Conservation (phyloP, 495 filamentous ascomycete genomes). For the Chaetomium fimeti region DNA sequence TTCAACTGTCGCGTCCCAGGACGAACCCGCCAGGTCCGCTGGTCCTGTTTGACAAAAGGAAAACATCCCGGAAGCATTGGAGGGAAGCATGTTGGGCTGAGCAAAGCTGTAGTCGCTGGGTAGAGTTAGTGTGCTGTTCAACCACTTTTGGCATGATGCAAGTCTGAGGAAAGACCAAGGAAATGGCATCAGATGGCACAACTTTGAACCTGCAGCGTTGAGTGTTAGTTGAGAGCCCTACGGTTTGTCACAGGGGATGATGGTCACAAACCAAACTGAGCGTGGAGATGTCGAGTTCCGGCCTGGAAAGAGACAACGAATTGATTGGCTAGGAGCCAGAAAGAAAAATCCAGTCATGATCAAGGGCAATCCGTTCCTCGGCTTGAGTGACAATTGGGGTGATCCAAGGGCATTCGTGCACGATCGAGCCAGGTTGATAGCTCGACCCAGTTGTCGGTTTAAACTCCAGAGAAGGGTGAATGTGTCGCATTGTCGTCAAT, state of each 20-base stretch:
- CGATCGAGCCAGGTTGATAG: not conserved
- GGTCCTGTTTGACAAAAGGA: conserved; percentile 56
- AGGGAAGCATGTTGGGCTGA: conserved; percentile 48
- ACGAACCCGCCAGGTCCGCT: conserved; percentile 49
- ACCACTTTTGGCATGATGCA: conserved; percentile 27
- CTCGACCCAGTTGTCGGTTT: not conserved
- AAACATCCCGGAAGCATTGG: conserved; percentile 50
- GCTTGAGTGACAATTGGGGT: not conserved
- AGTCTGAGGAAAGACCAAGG: conserved; percentile 36
- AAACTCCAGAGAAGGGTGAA: not conserved
- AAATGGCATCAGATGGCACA: conserved; percentile 44
- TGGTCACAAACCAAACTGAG: conserved; percentile 43
- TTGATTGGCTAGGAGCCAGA: conserved; percentile 11
- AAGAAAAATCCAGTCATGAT: conserved; percentile 1
- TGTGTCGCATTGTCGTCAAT: not conserved
- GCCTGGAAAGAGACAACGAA: conserved; percentile 4
- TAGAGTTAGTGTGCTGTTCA: conserved; percentile 53
- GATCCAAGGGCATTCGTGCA: not conserved
- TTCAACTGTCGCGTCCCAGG: conserved; percentile 53
- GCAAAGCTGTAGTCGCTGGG: conserved; percentile 53
- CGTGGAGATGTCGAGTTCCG: conserved; percentile 10
- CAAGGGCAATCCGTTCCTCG: not conserved
- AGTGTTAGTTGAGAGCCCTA: conserved; percentile 30
- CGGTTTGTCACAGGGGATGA: conserved; percentile 26
- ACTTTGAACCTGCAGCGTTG: conserved; percentile 48